These are phyloP conservation scores for Kodamaea jinghongensis DNA, from an alignment of 805 yeast species.

Conservation along the genomic window DNA sequence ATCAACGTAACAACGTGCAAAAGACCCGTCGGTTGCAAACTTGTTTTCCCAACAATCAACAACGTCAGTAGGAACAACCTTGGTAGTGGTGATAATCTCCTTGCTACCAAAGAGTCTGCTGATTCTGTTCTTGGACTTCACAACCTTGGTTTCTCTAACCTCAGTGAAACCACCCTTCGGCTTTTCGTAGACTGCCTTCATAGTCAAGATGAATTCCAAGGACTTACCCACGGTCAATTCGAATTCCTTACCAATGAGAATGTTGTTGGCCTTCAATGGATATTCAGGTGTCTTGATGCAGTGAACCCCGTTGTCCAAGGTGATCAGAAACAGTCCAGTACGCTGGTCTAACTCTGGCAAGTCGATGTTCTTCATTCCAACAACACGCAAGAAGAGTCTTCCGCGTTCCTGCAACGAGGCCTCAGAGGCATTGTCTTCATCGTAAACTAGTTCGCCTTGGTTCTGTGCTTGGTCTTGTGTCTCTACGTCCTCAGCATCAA, in stretches of 20 bases:
- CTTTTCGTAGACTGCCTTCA: slow-evolving; percentile 61
- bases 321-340: slow-evolving; percentile 49
- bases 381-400: slow-evolving; percentile 50
- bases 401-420: slow-evolving; percentile 43
- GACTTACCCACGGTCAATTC: slow-evolving; percentile 65
- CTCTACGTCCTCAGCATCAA: neutral
- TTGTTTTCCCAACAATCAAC: slow-evolving; percentile 60
- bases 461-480: neutral
- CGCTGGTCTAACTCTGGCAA: slow-evolving; percentile 46
- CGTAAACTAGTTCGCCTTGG: slow-evolving; percentile 1
- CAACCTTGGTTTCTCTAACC: slow-evolving; percentile 54
- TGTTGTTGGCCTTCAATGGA: slow-evolving; percentile 26
- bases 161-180: slow-evolving; percentile 54
- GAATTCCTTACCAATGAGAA: slow-evolving; percentile 66
- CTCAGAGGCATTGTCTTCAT: slow-evolving; percentile 5
- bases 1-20: slow-evolving; percentile 71
- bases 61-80: slow-evolving; percentile 49
- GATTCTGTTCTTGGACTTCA: slow-evolving; percentile 42
- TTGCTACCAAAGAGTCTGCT: slow-evolving; percentile 50
- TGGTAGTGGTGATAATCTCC: slow-evolving; percentile 47
- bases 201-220: slow-evolving; percentile 65
- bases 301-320: slow-evolving; percentile 80
- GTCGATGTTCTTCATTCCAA: slow-evolving; percentile 44
- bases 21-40: slow-evolving; percentile 85
- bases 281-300: slow-evolving; percentile 65